Base-by-base conservation (phyloP, 2,329 filamentous ascomycete genomes). In the Aspergillus quadricinctus region DNA sequence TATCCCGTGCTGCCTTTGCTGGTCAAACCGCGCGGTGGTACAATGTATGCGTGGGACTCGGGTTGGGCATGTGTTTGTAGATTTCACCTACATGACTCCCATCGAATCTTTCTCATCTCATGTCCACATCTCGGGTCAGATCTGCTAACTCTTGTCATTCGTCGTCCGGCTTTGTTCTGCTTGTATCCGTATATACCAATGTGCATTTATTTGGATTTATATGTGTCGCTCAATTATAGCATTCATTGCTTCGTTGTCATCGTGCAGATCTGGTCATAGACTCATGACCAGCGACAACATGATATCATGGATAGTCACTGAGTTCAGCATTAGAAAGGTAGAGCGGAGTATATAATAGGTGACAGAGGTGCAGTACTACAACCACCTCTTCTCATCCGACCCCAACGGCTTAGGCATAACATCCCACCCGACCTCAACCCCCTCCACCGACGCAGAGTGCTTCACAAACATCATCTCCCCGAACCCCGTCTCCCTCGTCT, bases 381-480 rank as follows among this genome's bases (percentile, higher is more conserved):
- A 37, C 60, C 60, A 62, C 23, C 28, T 50, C 49, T 61, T 64
- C 37, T 73, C 61, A 57, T 81, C 80, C 31, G 73, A 77, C 0
- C 81, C 81, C 49, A 82, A 58, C 0, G 73, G 73, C 60, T 78
- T 78, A 2, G 80, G 80, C 80, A 82, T 82, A 4, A 72, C 57
- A 45, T 81, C 75, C 77, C 79, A 84, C 0, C 80, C 78, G 25
- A 79, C 66, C 4, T 73, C 60, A 6, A 77, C 64, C 0, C 78
- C 80, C 8, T 81, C 72, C 14, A 85, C 73, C 0, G 17, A 61
- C 3, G 78, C 81, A 19, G 78, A 74, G 64, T 84, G 81, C 48
- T 62, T 76, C 21, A 84, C 68, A 9, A 78, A 78, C 52, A 58
- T 75, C 69, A 83, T 69, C 11, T 65, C 63, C 0, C 81, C 82